Conservation (phyloP, 2,329 filamentous ascomycete species). For the Cladobotryum protrusum region DNA sequence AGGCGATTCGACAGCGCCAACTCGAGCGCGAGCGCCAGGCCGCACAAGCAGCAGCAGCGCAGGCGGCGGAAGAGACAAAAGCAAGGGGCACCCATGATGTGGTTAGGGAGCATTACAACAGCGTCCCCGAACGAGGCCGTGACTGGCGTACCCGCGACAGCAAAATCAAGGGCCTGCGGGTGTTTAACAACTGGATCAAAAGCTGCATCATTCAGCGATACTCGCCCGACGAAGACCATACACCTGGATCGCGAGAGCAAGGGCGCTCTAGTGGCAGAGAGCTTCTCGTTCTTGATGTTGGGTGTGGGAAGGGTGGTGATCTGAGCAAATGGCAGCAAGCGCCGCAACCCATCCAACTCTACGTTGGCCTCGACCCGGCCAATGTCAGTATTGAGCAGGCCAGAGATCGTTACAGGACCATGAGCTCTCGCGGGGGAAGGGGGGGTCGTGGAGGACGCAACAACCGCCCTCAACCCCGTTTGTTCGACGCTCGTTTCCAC, state of each 20-base stretch:
- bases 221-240: conserved; percentile 70
- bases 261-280: conserved; percentile 49
- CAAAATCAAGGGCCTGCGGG: conserved; percentile 87
- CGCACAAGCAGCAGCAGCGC: conserved; percentile 29
- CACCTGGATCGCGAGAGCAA: conserved; percentile 51
- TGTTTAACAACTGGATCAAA: conserved; percentile 99
- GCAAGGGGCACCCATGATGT: conserved; percentile 65
- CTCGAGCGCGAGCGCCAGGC: conserved; percentile 48
- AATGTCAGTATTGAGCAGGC: conserved; percentile 90
- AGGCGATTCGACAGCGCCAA: conserved; percentile 59
- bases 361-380: conserved; percentile 90
- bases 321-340: conserved; percentile 93
- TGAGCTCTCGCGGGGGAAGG: conserved; percentile 56
- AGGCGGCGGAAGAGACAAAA: conserved; percentile 32
- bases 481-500: conserved; percentile 83
- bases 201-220: conserved; percentile 97
- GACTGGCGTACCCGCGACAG: conserved; percentile 94
- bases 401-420: conserved; percentile 70
- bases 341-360: conserved; percentile 83
- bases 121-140: conserved; percentile 83
- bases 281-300: conserved; percentile 83
- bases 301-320: conserved; percentile 95
- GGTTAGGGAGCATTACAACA: conserved; percentile 91
- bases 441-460: conserved; percentile 48
- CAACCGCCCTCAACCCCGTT: conserved; percentile 42